Evolutionary conservation across 2,329 filamentous ascomycete genomes (phyloP).

Genomic region (Monosporascus cannonballus): DNA sequence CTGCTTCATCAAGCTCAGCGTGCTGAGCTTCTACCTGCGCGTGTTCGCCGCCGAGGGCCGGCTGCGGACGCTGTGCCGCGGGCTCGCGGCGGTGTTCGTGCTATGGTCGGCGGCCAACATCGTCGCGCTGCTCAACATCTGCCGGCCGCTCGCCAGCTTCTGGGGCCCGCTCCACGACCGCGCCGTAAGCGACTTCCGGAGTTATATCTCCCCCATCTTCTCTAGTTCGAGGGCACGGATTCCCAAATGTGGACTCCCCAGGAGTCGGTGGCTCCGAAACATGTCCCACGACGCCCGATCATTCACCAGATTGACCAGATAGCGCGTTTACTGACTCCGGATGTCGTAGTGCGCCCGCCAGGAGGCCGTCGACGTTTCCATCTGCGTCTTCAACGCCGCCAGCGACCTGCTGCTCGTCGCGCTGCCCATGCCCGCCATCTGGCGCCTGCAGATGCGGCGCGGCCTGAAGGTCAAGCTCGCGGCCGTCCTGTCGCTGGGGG

Average conservation of each 20-base stretch:
- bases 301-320: too few species aligned
- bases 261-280: too few species aligned
- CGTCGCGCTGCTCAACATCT: conserved; percentile 12
- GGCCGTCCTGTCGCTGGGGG: conserved; percentile 35
- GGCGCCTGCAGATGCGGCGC: conserved; percentile 35
- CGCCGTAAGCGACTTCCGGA: neutral
- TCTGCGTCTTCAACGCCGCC: conserved; percentile 34
- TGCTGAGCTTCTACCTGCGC: conserved; percentile 28
- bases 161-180: conserved; percentile 18
- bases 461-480: conserved; percentile 35
- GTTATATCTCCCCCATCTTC: too few species aligned
- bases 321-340: too few species aligned
- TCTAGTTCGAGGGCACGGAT: too few species aligned
- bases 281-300: too few species aligned
- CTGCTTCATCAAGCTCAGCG: conserved; percentile 28
- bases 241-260: too few species aligned
- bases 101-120: conserved; percentile 13
- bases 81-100: conserved; percentile 16
- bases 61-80: conserved; percentile 3
- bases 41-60: conserved; percentile 18
- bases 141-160: conserved; percentile 7
- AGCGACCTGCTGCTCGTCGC: conserved; percentile 40
- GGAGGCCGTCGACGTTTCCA: conserved; percentile 21
- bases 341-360: conserved; percentile 15
- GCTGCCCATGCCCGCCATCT: conserved; percentile 41